phyloP scores from a whole-genome alignment of 345 rosid species.

The Eucalyptus erythrocorys region DNA sequence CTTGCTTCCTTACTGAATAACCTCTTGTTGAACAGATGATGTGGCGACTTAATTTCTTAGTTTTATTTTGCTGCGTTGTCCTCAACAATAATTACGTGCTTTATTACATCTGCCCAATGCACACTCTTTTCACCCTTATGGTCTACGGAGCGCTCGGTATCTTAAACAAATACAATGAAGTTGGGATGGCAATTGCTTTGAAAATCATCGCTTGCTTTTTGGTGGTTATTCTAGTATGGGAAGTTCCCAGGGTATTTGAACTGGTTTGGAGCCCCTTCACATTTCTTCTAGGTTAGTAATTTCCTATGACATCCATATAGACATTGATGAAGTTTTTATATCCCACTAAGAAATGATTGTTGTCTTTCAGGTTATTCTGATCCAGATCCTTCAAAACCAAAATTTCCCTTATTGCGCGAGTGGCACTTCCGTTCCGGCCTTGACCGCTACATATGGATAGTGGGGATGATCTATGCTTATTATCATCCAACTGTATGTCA shows the following conservation, averaged over 20 bases:
- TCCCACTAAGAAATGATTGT: background rate
- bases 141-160: conserved; percentile 95
- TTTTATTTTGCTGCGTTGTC: conserved; percentile 68
- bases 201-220: conserved; percentile 70
- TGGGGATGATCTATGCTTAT: conserved; percentile 98
- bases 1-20: background rate
- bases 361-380: conserved; percentile 74
- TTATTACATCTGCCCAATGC: conserved; percentile 99
- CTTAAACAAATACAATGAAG: conserved; percentile 81
- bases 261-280: conserved; percentile 91
- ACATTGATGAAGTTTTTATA: background rate
- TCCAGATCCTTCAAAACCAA: conserved; percentile 87
- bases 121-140: conserved; percentile 97
- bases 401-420: conserved; percentile 65
- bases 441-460: conserved; percentile 98
- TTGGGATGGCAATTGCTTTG: conserved; percentile 61
- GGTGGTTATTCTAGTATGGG: conserved; percentile 87
- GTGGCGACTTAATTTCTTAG: conserved; percentile 99
- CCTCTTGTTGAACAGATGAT: conserved; percentile 66
- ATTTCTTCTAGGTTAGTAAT: conserved; percentile 64
- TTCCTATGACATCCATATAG: background rate
- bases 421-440: conserved; percentile 99
- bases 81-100: conserved; percentile 89
- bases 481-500: conserved; percentile 93
- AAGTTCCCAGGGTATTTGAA: conserved; percentile 91